These are phyloP conservation scores for Cyclocybe cylindracea DNA, from an alignment of 768 basidiomycete species.

Conservation along the genomic window DNA sequence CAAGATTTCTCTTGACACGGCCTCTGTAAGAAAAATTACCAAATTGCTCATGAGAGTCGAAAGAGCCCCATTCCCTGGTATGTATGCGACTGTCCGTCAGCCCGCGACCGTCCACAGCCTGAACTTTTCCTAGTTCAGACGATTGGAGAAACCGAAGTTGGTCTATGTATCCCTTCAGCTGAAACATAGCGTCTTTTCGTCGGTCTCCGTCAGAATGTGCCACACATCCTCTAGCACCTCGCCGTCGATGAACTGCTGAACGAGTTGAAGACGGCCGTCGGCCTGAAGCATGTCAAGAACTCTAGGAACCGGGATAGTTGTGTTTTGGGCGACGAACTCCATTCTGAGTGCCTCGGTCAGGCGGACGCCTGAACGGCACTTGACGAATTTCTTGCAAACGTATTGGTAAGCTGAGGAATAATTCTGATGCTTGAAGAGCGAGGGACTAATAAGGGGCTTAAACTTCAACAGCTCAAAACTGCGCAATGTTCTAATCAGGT, in stretches of 20 bases:
- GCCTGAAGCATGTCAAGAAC: constrained; percentile 13
- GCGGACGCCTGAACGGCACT: constrained; percentile 1
- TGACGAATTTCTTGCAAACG: neutral
- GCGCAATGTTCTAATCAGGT: too few relatives aligned
- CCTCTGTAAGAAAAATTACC: constrained; percentile 1
- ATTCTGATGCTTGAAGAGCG: too few relatives aligned
- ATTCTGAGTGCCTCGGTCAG: constrained; percentile 13
- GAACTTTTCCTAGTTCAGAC: constrained; percentile 6
- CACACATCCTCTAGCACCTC: constrained; percentile 13
- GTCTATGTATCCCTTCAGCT: constrained; percentile 12
- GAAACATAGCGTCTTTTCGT: constrained; percentile 5
- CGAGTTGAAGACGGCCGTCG: constrained; percentile 7
- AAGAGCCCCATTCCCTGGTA: constrained; percentile 10
- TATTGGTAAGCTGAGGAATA: too few relatives aligned
- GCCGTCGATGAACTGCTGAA: constrained; percentile 15
- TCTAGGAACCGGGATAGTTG: constrained; percentile 13
- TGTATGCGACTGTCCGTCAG: constrained; percentile 7
- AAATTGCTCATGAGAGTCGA: constrained; percentile 7
- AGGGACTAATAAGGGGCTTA: too few relatives aligned
- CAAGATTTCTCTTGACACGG: neutral
- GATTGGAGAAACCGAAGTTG: constrained; percentile 15
- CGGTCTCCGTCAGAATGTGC: constrained; percentile 5
- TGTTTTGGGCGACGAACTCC: constrained; percentile 11
- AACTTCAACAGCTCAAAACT: too few relatives aligned
- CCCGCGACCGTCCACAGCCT: constrained; percentile 9